Conservation (phyloP, 2,329 filamentous ascomycete genomes). For the Myotisia sp. region DNA sequence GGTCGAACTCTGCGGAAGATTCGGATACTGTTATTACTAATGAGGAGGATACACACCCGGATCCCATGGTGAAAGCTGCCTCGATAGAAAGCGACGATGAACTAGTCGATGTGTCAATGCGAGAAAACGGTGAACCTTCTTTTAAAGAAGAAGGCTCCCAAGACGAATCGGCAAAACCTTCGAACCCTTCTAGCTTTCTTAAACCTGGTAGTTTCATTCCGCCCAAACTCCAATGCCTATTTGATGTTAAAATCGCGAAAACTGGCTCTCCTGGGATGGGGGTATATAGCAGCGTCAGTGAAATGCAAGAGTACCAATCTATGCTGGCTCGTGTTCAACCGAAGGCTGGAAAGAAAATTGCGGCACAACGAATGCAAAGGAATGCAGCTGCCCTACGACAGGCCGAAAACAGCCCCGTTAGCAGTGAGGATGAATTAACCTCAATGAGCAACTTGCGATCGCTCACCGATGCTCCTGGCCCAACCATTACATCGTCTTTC, state of each 20-base stretch:
- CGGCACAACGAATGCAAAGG: constrained; percentile 10
- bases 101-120: constrained; percentile 80
- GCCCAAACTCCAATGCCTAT: constrained; percentile 53
- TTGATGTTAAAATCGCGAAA: constrained; percentile 57
- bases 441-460: constrained; percentile 7
- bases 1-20: constrained; percentile 40
- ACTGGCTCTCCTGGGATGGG: constrained; percentile 49
- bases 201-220: constrained; percentile 45
- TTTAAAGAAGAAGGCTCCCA: constrained; percentile 16
- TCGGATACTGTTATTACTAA: constrained; percentile 56
- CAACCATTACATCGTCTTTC: constrained; percentile 13
- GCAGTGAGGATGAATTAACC: constrained; percentile 21
- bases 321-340: constrained; percentile 34
- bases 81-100: constrained; percentile 83
- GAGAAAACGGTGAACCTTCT: constrained; percentile 39
- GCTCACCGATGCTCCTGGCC: constrained; percentile 11
- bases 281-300: constrained; percentile 52
- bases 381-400: constrained; percentile 6
- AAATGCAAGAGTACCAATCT: constrained; percentile 44
- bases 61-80: constrained; percentile 56
- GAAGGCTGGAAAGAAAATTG: constrained; percentile 13
- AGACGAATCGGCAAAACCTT: constrained; percentile 12
- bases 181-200: constrained; percentile 40
- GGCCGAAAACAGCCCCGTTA: constrained; percentile 16
- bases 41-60: constrained; percentile 48